Percentiles rank a stretch among this genome's conserved stretches.
These are phyloP conservation scores for Hypoxylon perforatum DNA, from an alignment of 495 filamentous ascomycete species.

Conservation along the genomic window DNA sequence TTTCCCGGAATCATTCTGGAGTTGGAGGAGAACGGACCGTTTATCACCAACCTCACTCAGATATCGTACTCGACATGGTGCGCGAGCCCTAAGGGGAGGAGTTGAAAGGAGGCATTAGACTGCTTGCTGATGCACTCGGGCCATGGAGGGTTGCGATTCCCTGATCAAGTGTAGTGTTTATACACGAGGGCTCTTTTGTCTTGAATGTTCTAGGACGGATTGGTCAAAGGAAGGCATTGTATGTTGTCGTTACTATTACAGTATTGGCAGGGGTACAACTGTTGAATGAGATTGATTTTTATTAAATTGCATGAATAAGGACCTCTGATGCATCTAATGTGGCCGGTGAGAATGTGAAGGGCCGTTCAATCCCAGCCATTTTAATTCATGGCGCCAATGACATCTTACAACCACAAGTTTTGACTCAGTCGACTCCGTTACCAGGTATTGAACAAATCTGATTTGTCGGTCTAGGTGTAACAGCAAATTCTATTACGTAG, in stretches of 20 bases:
- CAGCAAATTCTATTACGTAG: no score
- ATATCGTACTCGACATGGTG: conserved; percentile 18
- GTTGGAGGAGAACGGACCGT: conserved; percentile 35
- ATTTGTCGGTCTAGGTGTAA: no score
- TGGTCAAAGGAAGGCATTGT: conserved; percentile 31
- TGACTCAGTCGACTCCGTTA: no score
- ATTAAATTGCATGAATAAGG: neutral
- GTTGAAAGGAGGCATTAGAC: conserved; percentile 23
- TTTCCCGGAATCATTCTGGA: conserved; percentile 41
- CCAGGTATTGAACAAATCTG: no score
- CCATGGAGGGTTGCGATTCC: conserved; percentile 25
- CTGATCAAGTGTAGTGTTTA: conserved; percentile 17
- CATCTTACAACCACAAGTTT: no score
- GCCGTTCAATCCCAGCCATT: no score
- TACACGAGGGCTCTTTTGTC: conserved; percentile 27
- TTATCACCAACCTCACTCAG: conserved; percentile 19
- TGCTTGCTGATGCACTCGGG: conserved; percentile 22
- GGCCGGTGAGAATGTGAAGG: no score
- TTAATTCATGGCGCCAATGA: no score
- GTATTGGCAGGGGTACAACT: conserved; percentile 30
- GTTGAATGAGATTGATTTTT: conserved; percentile 43
- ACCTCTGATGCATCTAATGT: neutral
- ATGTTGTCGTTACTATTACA: conserved; percentile 29
- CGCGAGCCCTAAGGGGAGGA: conserved; percentile 7
- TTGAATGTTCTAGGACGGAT: conserved; percentile 37